phyloP scores from a whole-genome alignment of 2,329 filamentous ascomycete genomes.

The Botryotinia globosa region DNA sequence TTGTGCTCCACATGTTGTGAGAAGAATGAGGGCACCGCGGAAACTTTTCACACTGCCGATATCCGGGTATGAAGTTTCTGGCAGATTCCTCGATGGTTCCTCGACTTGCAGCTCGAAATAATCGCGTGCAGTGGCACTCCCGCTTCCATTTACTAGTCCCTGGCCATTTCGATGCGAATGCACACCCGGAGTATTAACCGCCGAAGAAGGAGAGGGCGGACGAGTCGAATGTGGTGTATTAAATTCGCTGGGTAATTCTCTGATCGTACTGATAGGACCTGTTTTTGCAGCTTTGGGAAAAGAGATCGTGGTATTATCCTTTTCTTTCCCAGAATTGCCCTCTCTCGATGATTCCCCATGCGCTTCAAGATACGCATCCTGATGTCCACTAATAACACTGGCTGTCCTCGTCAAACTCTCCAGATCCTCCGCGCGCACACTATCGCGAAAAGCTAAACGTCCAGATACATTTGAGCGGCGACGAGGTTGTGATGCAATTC shows the following conservation, averaged over 20 bases:
- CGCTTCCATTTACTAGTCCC: background rate
- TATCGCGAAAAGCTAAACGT: conserved; percentile 12
- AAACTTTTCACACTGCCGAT: conserved; percentile 40
- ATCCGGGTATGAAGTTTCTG: conserved; percentile 13
- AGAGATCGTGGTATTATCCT: conserved; percentile 8
- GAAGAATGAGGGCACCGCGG: conserved; percentile 41
- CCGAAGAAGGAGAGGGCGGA: conserved; percentile 21
- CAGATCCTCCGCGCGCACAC: conserved; percentile 12
- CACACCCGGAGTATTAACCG: background rate
- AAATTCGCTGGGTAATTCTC: conserved; percentile 21
- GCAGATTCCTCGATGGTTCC: background rate
- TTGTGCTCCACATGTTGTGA: conserved; percentile 44
- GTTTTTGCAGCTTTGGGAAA: conserved; percentile 14
- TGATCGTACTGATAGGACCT: conserved; percentile 18
- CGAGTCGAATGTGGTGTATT: conserved; percentile 22
- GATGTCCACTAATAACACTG: conserved; percentile 9
- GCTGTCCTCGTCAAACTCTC: conserved; percentile 9
- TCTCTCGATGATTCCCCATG: background rate
- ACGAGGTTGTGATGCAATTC: background rate
- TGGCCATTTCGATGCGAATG: background rate
- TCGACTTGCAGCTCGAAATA: conserved; percentile 12
- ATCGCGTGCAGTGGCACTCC: background rate
- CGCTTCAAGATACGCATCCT: conserved; percentile 8
- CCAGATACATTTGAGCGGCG: conserved; percentile 17
- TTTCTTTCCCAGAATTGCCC: background rate